Percentiles rank a stretch among this genome's conserved stretches.
Conservation (phyloP, 257 asterid species). For the Linaria vulgaris region DNA sequence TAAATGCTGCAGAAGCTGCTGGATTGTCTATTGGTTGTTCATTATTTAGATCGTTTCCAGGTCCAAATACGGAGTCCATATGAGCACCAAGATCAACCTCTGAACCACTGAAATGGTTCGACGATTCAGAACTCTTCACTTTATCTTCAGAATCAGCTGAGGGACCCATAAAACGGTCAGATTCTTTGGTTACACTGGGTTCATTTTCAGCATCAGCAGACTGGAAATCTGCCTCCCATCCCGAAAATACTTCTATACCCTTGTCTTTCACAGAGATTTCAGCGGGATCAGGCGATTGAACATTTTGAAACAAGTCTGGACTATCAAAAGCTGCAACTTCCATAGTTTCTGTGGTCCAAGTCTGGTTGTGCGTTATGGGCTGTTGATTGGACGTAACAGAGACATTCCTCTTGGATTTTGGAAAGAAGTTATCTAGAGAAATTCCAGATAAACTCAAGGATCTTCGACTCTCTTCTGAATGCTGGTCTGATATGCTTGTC, state of each 20-base stretch:
- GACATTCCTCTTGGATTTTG: conserved; percentile 33
- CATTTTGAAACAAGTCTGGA: conserved; percentile 52
- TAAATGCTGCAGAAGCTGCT: conserved; percentile 44
- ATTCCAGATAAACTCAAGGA: conserved; percentile 46
- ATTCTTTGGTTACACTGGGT: conserved; percentile 30
- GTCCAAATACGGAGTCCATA: conserved; percentile 65
- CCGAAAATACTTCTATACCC: conserved; percentile 42
- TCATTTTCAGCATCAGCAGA: conserved; percentile 44
- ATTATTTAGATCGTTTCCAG: conserved; percentile 31
- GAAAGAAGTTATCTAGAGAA: conserved; percentile 61
- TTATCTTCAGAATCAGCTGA: conserved; percentile 35
- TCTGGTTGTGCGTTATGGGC: conserved; percentile 25
- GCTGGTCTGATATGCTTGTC: conserved; percentile 32
- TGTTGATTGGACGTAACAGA: conserved; percentile 36
- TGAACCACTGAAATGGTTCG: conserved; percentile 26
- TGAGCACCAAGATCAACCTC: conserved; percentile 58
- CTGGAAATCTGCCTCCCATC: conserved; percentile 87
- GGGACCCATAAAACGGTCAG: conserved; percentile 31
- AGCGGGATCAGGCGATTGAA: conserved; percentile 41
- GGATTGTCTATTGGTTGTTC: conserved; percentile 34
- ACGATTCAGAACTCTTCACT: conserved; percentile 30
- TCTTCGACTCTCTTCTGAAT: conserved; percentile 37
- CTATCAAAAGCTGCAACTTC: conserved; percentile 41
- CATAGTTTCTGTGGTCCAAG: conserved; percentile 27
- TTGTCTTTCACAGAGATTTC: conserved; percentile 33